Percentiles rank a stretch among this genome's conserved stretches.
phyloP scores from a whole-genome alignment of 441 rosid genomes.

The Populus hybrid region DNA sequence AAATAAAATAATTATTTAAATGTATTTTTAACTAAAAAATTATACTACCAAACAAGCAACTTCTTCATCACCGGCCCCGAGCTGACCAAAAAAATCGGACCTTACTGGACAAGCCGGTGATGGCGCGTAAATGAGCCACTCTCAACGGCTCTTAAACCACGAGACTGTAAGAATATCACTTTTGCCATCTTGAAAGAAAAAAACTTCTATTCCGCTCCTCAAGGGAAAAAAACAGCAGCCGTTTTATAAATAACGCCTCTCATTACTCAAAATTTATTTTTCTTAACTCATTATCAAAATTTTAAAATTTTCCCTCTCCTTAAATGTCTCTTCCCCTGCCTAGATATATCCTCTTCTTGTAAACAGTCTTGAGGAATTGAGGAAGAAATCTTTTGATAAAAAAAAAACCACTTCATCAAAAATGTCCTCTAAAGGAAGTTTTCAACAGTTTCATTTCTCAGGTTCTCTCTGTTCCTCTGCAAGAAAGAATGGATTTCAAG shows the following conservation, averaged over 20 bases:
- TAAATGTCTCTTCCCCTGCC: not conserved
- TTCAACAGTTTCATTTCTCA: constrained; percentile 23
- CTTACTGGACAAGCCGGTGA: not conserved
- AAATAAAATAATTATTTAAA: no score
- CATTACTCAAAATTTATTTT: not conserved
- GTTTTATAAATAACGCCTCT: not conserved
- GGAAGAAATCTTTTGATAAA: not conserved
- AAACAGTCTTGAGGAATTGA: not conserved
- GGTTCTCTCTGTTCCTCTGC: constrained; percentile 8
- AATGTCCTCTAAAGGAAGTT: constrained; percentile 11
- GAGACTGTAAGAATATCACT: not conserved
- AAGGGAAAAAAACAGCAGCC: not conserved
- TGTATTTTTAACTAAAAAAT: no score
- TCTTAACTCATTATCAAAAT: not conserved
- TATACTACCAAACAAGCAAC: no score
- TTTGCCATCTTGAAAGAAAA: not conserved
- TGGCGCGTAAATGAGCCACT: not conserved
- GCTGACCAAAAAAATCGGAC: no score
- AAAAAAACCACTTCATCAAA: not conserved
- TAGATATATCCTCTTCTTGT: no score
- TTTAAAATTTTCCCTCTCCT: constrained; percentile 19
- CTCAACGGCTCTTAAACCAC: not conserved
- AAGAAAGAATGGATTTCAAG: not conserved
- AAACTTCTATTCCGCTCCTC: constrained; percentile 5
- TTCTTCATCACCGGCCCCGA: no score